These are phyloP conservation scores for Flaveria robusta DNA, from an alignment of 129 eudicot genomes.

Conservation along the genomic window DNA sequence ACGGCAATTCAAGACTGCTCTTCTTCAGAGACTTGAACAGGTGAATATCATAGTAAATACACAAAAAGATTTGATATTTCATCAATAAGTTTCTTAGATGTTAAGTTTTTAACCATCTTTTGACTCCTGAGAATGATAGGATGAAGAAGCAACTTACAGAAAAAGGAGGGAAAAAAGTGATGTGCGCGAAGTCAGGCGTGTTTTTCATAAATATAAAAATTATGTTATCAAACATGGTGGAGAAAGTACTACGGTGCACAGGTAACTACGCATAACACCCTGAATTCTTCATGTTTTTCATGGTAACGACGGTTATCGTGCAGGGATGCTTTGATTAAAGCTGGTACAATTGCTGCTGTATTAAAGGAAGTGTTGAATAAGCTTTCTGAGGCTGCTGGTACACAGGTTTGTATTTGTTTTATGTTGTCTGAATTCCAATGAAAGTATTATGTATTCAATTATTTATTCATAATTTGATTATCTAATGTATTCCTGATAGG, in stretches of 20 bases:
- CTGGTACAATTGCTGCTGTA: slow-evolving; percentile 81
- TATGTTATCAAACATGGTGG: slow-evolving; percentile 81
- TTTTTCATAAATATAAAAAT: slow-evolving; percentile 69
- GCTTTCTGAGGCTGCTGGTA: slow-evolving; percentile 77
- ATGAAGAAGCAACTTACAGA: slow-evolving; percentile 68
- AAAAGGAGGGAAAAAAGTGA: slow-evolving; percentile 88
- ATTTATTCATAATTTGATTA: slow-evolving; percentile 1
- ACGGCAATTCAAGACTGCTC: slow-evolving; percentile 89
- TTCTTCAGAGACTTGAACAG: slow-evolving; percentile 94
- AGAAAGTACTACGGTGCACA: slow-evolving; percentile 61
- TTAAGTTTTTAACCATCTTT: slow-evolving; percentile 11
- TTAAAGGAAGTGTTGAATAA: slow-evolving; percentile 64
- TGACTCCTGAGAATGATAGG: slow-evolving; percentile 47
- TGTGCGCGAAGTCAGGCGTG: slow-evolving; percentile 88
- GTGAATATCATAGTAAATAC: slow-evolving; percentile 34
- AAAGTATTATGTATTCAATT: not conserved
- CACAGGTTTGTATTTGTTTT: slow-evolving; percentile 53
- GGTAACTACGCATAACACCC: slow-evolving; percentile 40
- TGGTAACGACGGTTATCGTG: not conserved
- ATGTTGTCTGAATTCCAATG: not conserved
- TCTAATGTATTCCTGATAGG: slow-evolving; percentile 37
- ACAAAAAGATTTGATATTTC: not conserved
- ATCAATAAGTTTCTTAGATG: not conserved
- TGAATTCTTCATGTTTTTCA: slow-evolving; percentile 19
- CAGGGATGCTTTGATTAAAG: slow-evolving; percentile 71